These are phyloP conservation scores for Hirsutella thompsonii DNA, from an alignment of 2,329 filamentous ascomycete species.

Conservation along the genomic window DNA sequence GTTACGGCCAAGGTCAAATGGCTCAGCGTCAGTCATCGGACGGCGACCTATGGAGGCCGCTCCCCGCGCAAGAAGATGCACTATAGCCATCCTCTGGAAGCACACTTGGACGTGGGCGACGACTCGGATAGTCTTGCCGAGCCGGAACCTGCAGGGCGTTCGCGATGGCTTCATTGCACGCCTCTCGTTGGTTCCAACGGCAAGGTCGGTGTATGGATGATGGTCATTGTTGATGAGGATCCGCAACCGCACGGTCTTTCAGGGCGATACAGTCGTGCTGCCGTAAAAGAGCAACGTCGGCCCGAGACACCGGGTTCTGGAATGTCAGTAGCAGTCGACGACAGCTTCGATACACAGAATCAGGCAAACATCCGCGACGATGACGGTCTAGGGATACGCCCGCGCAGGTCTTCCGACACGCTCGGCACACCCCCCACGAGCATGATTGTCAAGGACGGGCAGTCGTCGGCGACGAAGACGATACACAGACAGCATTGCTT, in stretches of 20 bases:
- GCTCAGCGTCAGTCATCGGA: constrained; percentile 4
- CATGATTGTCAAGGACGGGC: background rate
- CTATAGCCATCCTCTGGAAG: constrained; percentile 40
- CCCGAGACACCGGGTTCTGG: background rate
- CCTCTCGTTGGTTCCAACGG: constrained; percentile 54
- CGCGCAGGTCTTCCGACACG: constrained; percentile 8
- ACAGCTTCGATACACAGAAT: background rate
- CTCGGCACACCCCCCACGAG: constrained; percentile 4
- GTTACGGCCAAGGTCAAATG: constrained; percentile 55
- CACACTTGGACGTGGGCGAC: constrained; percentile 8
- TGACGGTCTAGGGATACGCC: constrained; percentile 1
- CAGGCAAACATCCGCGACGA: background rate
- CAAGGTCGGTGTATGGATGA: constrained; percentile 65
- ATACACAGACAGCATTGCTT: background rate
- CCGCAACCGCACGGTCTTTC: background rate
- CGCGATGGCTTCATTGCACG: constrained; percentile 66
- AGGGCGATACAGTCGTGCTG: background rate
- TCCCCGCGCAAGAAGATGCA: constrained; percentile 3
- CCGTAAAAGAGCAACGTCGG: background rate
- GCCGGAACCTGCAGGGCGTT: constrained; percentile 35
- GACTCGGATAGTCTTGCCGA: constrained; percentile 3
- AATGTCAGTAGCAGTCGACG: background rate
- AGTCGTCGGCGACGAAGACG: background rate
- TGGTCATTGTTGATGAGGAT: constrained; percentile 58
- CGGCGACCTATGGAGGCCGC: constrained; percentile 1